Evolutionary conservation across 2,329 filamentous ascomycete species (phyloP), one percentile per base, ranked within the genome.

Genomic region (Talaromyces sp.): DNA sequence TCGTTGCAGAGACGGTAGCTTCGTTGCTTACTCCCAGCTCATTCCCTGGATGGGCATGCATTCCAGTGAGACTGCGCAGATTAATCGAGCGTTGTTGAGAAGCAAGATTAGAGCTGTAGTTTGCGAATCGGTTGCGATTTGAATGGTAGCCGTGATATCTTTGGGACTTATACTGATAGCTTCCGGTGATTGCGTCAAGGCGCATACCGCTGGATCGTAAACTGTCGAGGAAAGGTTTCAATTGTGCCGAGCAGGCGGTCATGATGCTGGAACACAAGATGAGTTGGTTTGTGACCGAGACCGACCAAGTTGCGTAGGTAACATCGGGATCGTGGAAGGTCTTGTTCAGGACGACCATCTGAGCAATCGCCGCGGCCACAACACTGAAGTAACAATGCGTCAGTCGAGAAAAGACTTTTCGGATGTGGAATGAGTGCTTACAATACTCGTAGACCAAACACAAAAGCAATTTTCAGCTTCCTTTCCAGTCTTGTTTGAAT

Each of bases 171-270:
- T 67, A 54, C 69, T 64, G 25, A 65, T 69, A 11, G 66, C 68
- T 57, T 67, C 63, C 25, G 66, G 61, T 63, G 4, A 63, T n/a
- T 7, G 61, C 72, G 41, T 63, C 68, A 3, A 73, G 61, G 1
- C 68, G 65, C 72, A 75, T 73, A 37, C 73, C 72, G 3, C 71
- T 71, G 13, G 73, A 74, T 27, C 70, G 72, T 9, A 75, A 67
- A 19, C 68, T 71, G 19, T 72, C 69, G 17, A 75, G 62, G 65
- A 75, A 73, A 0, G 71, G 71, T 22, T 74, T 75, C 63, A 75
- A 72, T 19, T 74, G 72, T 3, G 73, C 73, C 6, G 72, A 66
- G 25, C 73, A 74, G 4, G 73, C 68, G 2, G 71, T 73, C 25
- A 74, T 62, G 7, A 75, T 73, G 61, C 72, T 73, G 10, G 73